Evolutionary conservation across 164 flowering plant genomes (phyloP), one percentile per base, ranked within the genome.

Genomic region (Berberis vulgaris): DNA sequence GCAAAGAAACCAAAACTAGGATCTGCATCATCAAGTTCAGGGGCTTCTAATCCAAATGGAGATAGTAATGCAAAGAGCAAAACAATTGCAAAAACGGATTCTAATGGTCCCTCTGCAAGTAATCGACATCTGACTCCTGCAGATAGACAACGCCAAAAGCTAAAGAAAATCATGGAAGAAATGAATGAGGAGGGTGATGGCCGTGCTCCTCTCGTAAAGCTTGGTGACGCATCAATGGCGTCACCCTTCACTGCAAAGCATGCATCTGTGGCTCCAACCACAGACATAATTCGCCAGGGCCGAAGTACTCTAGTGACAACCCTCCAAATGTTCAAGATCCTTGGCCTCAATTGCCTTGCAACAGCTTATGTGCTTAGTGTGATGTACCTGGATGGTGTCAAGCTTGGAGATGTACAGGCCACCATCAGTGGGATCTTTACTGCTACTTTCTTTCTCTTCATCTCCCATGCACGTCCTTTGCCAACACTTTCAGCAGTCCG

Each of bases 141-240:
- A 45, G 98, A 93, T 67, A 65, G 74, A 76, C 91, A 87, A 67
- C 76, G 81, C 45, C 79, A 87, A 75, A 94, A 78, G 76, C 80
- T 90, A 59, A 84, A 85, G 83, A 84, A 86, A 74, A 45, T 90
- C 45, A 82, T 88, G 93, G 94, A 90, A 13, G 98, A 90, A 78
- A 70, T 90, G 66, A 86, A 90, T 65, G 98, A 93, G 65, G 96
- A 83, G 38, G 87, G 86, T 44, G 96, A 85, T 79, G 96, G 96
- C 45, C 87, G 87, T 12, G 50, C 83, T 10, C 80, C 97, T 0
- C 50, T 90, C 45, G 98, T 93, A 58, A 86, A 86, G 81, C 94
- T 93, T 41, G 98, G 97, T 41, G 98, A 93, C 75, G 98, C 97
- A 8, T 93, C 98, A 12, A 93, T 93, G 98, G 98, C 97, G 58